Evolutionary conservation across 768 basidiomycete species (phyloP), one percentile per base, ranked within the genome.

Genomic region (Mycena alexandri): DNA sequence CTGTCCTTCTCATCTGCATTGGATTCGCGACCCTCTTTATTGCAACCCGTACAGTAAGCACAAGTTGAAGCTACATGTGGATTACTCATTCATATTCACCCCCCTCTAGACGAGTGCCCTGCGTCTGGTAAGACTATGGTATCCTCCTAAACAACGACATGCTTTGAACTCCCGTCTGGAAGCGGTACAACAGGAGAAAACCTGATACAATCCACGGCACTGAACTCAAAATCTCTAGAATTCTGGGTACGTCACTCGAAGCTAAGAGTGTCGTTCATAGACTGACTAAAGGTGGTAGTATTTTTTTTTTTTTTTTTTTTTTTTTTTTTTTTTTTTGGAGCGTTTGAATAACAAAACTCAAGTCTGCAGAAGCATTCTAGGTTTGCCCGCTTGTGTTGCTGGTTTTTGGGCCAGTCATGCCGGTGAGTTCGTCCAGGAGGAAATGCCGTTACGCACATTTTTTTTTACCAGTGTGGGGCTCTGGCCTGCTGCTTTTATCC

Each of bases 151-250:
- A 41, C n/a, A 24, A 22, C 21, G 14, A 1, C 24, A 5, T 5
- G 17, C 2, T 13, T 46, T 61, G 13, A 60, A 38, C 10, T 38
- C 38, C 10, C 11, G 38, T 9, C 11, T 38, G 38, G 38, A 11
- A 38, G 38, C 38, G 38, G 38, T 17, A 55, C 41, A 19, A 22
- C 4, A 14, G 11, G 34, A 47, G 55, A 13, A 43, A 11, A 12
- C 29, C n/a, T 19, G 62, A 64, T 16, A 68, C 67, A 16, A 44
- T 68, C 16, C 67, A 68, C 29, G 67, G 67, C 17, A 59, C 22
- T 8, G 52, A 64, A 29, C 21, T 68, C 19, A 60, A 56, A 56
- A 68, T 68, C 8, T 59, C 61, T 17, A 54, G 67, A n/a, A 68
- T 68, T 57, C 29, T 63, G 44, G 62, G 67, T 60, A 12, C 41